Evolutionary conservation across 352 stramenopile genomes (phyloP), one percentile per base, ranked within the genome.

Genomic region (Phytophthora meadii): DNA sequence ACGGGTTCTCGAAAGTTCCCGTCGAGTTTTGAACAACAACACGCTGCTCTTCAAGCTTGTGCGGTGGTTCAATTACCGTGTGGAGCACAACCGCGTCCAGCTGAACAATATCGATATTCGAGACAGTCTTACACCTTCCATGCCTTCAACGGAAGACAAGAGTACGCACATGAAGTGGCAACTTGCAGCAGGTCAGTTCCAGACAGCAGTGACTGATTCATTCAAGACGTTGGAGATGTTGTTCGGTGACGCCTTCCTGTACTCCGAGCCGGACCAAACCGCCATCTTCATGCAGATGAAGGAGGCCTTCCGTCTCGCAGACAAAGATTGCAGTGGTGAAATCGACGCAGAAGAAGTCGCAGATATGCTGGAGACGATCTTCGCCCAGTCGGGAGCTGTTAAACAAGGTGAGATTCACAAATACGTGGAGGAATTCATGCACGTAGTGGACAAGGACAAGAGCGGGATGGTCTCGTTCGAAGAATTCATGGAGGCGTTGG

Each of bases 261-360:
- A 93, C 66, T 77, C 81, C 0, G 84, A 93, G 19, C 76, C 82
- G 10, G 84, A 93, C 39, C 82, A 93, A 49, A 93, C 84, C 0
- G 84, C 84, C 12, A 72, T 93, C 48, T 93, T 93, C 47, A 89
- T 93, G 84, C 84, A 93, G 54, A 93, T 93, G 77, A 93, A 93
- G 34, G 84, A 93, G 46, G 84, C 84, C 0, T 93, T 93, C 62
- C 81, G 84, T 17, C 65, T 90, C 5, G 84, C 79, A 2, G 84
- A 93, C 56, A 88, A 78, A 40, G 84, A 93, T 46, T 88, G 84
- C 54, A 90, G 81, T 24, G 84, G 84, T 4, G 84, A 91, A 52
- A 93, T 93, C 56, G 84, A 93, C n/a, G 79, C 82, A 0, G 82
- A 89, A 17, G 84, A 93, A 62, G 84, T 93, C 0, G 72, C 75